Evolutionary conservation across 371 early-diverging fungal species (phyloP), one percentile per base, ranked within the genome.

Genomic region (Parasitella parasitica): DNA sequence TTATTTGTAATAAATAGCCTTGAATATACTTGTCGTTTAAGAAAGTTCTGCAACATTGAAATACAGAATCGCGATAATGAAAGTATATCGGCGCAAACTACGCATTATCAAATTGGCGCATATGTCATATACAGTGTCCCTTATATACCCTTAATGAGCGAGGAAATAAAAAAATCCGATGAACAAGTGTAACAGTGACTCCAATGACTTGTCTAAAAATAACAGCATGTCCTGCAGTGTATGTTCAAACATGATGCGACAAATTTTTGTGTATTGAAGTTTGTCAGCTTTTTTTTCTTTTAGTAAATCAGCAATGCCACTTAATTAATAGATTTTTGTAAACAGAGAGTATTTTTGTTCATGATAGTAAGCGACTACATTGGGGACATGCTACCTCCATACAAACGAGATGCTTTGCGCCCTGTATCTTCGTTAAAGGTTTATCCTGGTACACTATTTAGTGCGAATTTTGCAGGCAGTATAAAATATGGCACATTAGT

Each of bases 261-360:
- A 24, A 43, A 32, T 32, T 43, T 54, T 38, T 38, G 54, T 38
- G 22, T 51, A 30, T 54, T 54, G 26, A 54, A 37, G 8, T 54
- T 54, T 54, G 55, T 54, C 55, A 54, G 22, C 55, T 32, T 38
- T 53, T 54, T 54, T 54, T 38, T 38, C 16, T 54, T 37, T 54
- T 54, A 26, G 38, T 11, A 43, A 43, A 20, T 9, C 0, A 11
- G 22, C 5, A 20, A 54, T 37, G 52, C 54, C 12, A 6, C 27
- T 38, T 54, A 54, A 54, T 54, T 52, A 52, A 52, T n/a, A 30
- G 12, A 1, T 52, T 37, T 38, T 35, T 54, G 43, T 20, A 20
- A 43, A 43, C 43, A 43, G 9, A 20, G 43, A 11, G 18, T 7
- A 0, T 43, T 20, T 20, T 43, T 43, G 4, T 11, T 6, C 4